phyloP scores from a whole-genome alignment of 1,284 basidiomycete genomes.

The Microbotryum scabiosae region DNA sequence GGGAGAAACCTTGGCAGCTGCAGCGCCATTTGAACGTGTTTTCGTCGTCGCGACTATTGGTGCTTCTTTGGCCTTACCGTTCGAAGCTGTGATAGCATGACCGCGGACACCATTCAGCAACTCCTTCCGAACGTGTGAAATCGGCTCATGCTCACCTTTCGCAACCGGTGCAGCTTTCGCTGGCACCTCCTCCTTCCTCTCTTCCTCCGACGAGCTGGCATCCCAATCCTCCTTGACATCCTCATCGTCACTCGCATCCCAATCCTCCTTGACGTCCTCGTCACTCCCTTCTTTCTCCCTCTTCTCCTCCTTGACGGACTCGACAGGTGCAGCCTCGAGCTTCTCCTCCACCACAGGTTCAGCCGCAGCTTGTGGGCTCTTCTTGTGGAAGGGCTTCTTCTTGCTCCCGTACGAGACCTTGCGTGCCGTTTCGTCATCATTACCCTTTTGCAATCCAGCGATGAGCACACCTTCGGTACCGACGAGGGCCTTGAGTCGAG shows the following conservation, averaged over 20 bases:
- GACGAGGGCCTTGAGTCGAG: conserved; percentile 81
- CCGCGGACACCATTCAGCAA: background rate
- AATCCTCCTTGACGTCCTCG: conserved; percentile 62
- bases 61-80: conserved; percentile 14
- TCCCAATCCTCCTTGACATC: conserved; percentile 79
- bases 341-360: conserved; percentile 34
- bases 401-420: conserved; percentile 72
- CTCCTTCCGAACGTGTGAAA: background rate
- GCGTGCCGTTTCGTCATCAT: conserved; percentile 43
- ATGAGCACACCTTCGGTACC: conserved; percentile 75
- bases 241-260: conserved; percentile 58
- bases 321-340: background rate
- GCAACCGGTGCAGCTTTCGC: conserved; percentile 14
- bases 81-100: background rate
- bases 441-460: conserved; percentile 64
- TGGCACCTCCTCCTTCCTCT: conserved; percentile 40
- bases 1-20: conserved; percentile 11
- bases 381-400: conserved; percentile 55
- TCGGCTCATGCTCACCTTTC: conserved; percentile 13
- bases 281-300: conserved; percentile 43
- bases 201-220: conserved; percentile 51
- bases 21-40: conserved; percentile 18
- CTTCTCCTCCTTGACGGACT: conserved; percentile 36
- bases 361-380: conserved; percentile 42
- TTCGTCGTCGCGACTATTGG: conserved; percentile 31